Evolutionary conservation across 257 asterid genomes (phyloP), one percentile per base, ranked within the genome.

Genomic region (Primulina huaijiensis): DNA sequence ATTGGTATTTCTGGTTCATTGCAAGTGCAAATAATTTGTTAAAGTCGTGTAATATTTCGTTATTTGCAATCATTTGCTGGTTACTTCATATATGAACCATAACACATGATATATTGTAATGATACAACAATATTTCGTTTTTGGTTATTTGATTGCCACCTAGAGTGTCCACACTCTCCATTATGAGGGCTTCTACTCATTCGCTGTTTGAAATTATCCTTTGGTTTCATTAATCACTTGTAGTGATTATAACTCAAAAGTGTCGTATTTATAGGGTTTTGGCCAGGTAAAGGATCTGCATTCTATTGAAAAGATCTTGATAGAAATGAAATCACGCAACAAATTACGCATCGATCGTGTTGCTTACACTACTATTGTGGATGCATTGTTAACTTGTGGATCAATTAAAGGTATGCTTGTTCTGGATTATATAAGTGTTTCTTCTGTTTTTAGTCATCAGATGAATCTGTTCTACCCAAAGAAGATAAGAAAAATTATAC

Each of bases 301-400:
- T 68, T 79, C 82, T 11, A 76, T 83, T 19, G 65, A 77, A 55
- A 80, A 76, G 82, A 76, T 87, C 72, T 65, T 83, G 76, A 72
- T 65, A 62, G 94, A 87, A 78, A 83, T 87, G 89, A 87, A 85
- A 73, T 77, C 84, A 65, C 67, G 70, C 79, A 31, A 65, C 67
- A 77, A 73, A 59, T 57, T 81, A 75, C 73, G 59, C 67, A 80
- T 87, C 4, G 94, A 87, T 67, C 94, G 94, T 71, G 87, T 87
- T 71, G 94, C 90, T 25, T 87, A 87, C 82, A 83, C 89, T 55
- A 80, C 78, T 14, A 81, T 74, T 64, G 68, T 83, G 64, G 93
- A 87, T 67, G 89, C 90, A 25, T 77, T 87, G 56, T 82, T 87
- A 61, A 82, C 76, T 31, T 87, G 89, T 71, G 94, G 87, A 60